phyloP scores from a whole-genome alignment of 768 basidiomycete species.

The Mycena haematopus region DNA sequence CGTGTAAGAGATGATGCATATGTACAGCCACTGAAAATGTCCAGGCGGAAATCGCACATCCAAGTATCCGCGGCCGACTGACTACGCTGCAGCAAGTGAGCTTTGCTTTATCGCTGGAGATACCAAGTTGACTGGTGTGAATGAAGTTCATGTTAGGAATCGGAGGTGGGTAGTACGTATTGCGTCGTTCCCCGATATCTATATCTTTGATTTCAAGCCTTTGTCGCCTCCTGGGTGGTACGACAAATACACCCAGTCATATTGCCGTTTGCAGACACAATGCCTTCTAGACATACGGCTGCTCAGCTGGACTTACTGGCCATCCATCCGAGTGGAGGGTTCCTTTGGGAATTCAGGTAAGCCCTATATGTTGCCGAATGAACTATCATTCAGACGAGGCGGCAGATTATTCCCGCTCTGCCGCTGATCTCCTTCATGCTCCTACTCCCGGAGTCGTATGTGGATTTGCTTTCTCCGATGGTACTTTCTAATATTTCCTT shows the following conservation, averaged over 20 bases:
- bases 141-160: conserved; percentile 55
- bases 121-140: background rate
- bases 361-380: background rate
- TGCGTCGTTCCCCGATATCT: background rate
- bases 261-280: background rate
- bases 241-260: background rate
- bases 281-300: conserved; percentile 44
- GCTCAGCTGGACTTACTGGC: conserved; percentile 45
- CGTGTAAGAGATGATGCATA: background rate
- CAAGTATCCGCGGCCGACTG: conserved; percentile 59
- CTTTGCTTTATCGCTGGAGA: background rate
- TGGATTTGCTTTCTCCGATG: background rate
- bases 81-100: conserved; percentile 56
- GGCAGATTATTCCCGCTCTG: conserved; percentile 51
- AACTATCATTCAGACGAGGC: background rate
- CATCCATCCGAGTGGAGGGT: conserved; percentile 56
- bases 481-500: background rate
- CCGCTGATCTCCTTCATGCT: conserved; percentile 57
- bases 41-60: conserved; percentile 61
- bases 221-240: conserved; percentile 56
- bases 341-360: conserved; percentile 51
- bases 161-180: conserved; percentile 39
- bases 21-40: background rate
- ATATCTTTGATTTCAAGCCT: conserved; percentile 39
- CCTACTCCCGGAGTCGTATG: conserved; percentile 57